Conservation (phyloP, 108 stramenopile genomes). For the Epithemia pelagica region DNA sequence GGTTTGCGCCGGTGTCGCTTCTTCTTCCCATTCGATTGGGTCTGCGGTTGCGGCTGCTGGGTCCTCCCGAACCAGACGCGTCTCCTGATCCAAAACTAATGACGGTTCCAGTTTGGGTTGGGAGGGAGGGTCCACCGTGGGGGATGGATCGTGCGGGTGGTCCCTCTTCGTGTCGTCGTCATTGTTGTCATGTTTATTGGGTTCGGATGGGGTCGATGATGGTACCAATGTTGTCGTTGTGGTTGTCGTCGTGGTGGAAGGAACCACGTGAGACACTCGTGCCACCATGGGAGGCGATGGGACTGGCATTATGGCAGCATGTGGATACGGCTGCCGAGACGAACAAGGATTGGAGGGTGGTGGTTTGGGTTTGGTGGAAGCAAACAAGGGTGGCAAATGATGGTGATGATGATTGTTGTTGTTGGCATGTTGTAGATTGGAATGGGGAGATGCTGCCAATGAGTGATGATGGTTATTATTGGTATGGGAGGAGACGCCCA, state of each 20-base stretch:
- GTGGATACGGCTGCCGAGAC: no score
- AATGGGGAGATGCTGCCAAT: background rate
- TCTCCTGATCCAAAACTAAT: no score
- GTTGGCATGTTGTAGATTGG: background rate
- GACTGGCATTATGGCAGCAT: background rate
- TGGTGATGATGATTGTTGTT: background rate
- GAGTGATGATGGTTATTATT: background rate
- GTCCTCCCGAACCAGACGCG: background rate
- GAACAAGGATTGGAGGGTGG: no score
- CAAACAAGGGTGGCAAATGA: constrained; percentile 6
- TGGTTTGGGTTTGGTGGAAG: constrained; percentile 4
- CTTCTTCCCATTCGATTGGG: constrained; percentile 6
- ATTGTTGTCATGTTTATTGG: background rate
- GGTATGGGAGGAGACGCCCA: no score
- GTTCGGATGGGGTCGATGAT: no score
- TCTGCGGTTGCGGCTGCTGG: background rate
- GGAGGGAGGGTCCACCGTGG: background rate
- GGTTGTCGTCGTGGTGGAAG: background rate
- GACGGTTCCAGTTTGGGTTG: no score
- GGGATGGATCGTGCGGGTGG: background rate
- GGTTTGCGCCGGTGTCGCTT: constrained; percentile 9
- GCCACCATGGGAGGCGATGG: background rate
- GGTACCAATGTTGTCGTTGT: no score
- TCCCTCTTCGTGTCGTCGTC: background rate
- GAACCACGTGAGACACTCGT: background rate